phyloP scores from a whole-genome alignment of 306 rosid genomes.

The Malus orientalis region DNA sequence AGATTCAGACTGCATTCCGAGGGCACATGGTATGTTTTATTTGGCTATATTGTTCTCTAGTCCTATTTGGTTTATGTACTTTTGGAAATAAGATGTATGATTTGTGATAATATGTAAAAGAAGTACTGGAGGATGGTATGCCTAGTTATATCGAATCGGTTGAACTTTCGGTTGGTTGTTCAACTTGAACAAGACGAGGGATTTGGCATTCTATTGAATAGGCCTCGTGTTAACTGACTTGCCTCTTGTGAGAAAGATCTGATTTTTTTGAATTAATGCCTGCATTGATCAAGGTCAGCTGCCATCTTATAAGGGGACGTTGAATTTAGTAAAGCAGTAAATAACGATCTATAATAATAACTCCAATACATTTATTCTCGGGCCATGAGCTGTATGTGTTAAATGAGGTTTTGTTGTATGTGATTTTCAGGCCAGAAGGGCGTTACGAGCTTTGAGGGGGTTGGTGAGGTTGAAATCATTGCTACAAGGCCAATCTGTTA shows the following conservation, averaged over 20 bases:
- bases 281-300: not conserved
- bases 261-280: not conserved
- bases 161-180: not conserved
- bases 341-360: not conserved
- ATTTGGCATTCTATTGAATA: not conserved
- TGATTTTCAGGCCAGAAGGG: slow-evolving; percentile 64
- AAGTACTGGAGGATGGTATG: not conserved
- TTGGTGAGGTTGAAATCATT: slow-evolving; percentile 71
- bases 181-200: not conserved
- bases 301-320: not conserved
- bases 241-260: not conserved
- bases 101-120: not conserved
- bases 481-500: slow-evolving; percentile 70
- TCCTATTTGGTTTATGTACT: not conserved
- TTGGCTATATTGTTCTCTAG: not conserved
- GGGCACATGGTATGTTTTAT: slow-evolving; percentile 54
- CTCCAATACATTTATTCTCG: not conserved
- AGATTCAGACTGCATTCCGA: slow-evolving; percentile 64
- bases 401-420: not conserved
- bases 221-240: not conserved
- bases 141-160: not conserved
- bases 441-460: slow-evolving; percentile 64
- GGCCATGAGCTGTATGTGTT: not conserved
- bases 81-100: not conserved
- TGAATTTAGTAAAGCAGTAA: not conserved